These are phyloP conservation scores for Bonia amplexicaulis DNA, from an alignment of 176 grass and related monocot genomes.

Conservation along the genomic window DNA sequence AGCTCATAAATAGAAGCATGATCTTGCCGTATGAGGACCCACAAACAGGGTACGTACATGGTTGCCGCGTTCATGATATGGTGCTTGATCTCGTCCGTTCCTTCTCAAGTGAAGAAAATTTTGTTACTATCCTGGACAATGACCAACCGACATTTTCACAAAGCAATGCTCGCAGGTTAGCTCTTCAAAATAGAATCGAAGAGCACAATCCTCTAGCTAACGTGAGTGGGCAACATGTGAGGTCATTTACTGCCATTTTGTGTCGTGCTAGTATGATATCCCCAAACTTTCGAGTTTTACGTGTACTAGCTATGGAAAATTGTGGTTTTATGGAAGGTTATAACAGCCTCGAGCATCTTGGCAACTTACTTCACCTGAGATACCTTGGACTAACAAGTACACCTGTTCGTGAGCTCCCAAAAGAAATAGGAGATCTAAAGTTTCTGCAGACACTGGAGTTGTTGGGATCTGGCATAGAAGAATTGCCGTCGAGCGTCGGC, in stretches of 20 bases:
- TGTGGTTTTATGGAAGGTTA: not conserved
- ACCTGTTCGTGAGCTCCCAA: not conserved
- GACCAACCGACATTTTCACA: not conserved
- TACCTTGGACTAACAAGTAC: not conserved
- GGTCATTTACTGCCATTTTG: not conserved
- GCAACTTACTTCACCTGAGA: not conserved
- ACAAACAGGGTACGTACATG: accelerated
- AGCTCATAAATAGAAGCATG: slow-evolving; percentile 2
- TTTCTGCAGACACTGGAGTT: not conserved
- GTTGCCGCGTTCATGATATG: not conserved
- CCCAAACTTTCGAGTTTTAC: not conserved
- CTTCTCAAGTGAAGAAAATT: not conserved
- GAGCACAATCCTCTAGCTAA: not conserved
- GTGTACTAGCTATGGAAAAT: not conserved
- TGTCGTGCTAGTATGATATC: not conserved
- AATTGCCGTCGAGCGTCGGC: not conserved
- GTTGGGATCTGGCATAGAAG: not conserved
- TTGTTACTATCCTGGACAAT: not conserved
- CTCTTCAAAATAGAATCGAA: not conserved
- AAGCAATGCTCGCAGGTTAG: not conserved
- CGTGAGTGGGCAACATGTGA: accelerated
- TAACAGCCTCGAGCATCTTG: not conserved
- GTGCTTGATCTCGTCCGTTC: not conserved
- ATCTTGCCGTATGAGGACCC: accelerated
- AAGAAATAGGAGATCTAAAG: not conserved